Conservation (phyloP, 2,329 filamentous ascomycete species). For the Calonectria naviculata region DNA sequence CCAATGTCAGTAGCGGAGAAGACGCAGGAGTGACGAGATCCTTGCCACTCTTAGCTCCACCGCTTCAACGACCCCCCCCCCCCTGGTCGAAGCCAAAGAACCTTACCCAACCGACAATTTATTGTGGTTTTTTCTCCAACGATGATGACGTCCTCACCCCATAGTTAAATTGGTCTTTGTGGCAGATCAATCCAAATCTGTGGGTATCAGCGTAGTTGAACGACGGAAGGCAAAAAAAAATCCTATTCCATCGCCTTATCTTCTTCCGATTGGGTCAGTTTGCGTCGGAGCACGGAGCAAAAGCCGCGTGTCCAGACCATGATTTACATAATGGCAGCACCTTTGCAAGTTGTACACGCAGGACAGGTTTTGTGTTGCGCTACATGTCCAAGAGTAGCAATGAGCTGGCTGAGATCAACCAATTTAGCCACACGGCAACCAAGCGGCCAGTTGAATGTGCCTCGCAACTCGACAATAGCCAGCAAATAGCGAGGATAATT, state of each 20-base stretch:
- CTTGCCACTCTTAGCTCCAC: conserved; percentile 35
- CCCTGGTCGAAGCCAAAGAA: conserved; percentile 23
- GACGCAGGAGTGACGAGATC: conserved; percentile 39
- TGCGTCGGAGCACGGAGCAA: conserved; percentile 8
- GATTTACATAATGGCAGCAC: conserved; percentile 28
- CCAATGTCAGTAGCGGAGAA: conserved; percentile 21
- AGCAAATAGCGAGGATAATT: neutral
- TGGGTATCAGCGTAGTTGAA: conserved; percentile 28
- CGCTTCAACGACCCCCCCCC: conserved; percentile 16
- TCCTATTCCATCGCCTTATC: neutral
- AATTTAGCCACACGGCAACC: conserved; percentile 11
- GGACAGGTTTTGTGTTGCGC: neutral
- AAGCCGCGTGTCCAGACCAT: neutral
- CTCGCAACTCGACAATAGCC: neutral
- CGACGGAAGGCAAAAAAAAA: conserved; percentile 3
- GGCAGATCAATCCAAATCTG: conserved; percentile 15
- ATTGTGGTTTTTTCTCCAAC: conserved; percentile 6
- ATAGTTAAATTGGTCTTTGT: conserved; percentile 26
- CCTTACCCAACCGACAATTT: conserved; percentile 19
- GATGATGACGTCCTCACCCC: conserved; percentile 24
- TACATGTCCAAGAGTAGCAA: neutral
- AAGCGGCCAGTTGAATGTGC: neutral
- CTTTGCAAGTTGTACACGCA: conserved; percentile 1
- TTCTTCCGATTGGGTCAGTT: neutral
- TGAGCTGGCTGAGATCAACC: conserved; percentile 9